Evolutionary conservation across 139 green algal species (phyloP).

Genomic region (Tetradesmus obliquus): DNA sequence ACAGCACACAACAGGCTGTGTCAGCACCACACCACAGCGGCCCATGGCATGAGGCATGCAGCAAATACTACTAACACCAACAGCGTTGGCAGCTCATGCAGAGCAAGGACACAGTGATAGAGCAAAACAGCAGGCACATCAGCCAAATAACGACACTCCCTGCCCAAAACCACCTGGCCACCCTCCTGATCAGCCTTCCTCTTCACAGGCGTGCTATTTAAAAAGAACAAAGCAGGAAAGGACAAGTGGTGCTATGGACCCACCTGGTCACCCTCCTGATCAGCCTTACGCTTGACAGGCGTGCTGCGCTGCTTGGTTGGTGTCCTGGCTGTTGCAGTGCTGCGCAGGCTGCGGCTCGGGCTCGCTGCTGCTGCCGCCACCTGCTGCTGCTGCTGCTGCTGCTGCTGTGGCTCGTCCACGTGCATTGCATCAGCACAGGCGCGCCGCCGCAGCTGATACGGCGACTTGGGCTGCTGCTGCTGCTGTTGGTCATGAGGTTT

Average conservation of each 20-base stretch:
- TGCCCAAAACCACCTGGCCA: no score
- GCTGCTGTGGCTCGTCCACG: neutral
- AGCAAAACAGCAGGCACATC: neutral
- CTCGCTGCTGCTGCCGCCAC: constrained; percentile 1
- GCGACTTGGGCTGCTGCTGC: neutral
- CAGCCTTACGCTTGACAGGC: constrained; percentile 30
- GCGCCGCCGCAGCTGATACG: neutral
- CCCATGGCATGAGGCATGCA: no score
- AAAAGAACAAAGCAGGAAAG: neutral
- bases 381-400: constrained; percentile 3
- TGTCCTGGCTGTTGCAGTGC: neutral
- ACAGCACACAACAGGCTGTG: no score
- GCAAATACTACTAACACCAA: no score
- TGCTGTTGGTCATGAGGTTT: neutral
- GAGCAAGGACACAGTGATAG: no score
- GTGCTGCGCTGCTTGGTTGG: neutral
- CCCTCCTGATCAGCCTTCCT: no score
- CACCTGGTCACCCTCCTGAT: neutral
- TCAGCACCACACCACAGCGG: no score
- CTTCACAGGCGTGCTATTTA: no score
- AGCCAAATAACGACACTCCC: no score
- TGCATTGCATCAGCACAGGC: neutral
- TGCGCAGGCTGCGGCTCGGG: neutral
- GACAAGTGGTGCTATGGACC: neutral
- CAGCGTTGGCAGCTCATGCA: no score